Percentiles rank a stretch among this genome's conserved stretches.
phyloP scores from a whole-genome alignment of 1,139 yeast genomes.

The Tardiomyces depauwii region DNA sequence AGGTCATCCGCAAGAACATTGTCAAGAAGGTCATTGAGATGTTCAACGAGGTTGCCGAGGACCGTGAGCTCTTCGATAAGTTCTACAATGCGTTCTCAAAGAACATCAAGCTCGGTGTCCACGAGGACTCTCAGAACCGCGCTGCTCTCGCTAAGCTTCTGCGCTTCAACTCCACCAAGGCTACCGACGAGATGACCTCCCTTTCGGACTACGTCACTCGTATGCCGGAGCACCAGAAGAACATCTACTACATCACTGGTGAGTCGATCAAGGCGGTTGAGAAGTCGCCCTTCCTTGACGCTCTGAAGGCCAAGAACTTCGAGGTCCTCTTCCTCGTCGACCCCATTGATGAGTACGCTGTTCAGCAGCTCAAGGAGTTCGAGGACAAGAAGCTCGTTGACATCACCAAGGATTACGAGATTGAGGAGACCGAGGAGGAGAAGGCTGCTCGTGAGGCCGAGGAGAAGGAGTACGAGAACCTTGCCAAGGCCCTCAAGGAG shows the following conservation, averaged over 20 bases:
- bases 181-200: constrained; percentile 88
- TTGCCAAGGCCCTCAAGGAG: constrained; percentile 93
- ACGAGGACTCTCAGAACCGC: constrained; percentile 99
- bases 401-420: constrained; percentile 97
- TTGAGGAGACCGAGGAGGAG: constrained; percentile 98
- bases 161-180: constrained; percentile 95
- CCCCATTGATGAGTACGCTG: constrained; percentile 99
- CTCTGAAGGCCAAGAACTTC: constrained; percentile 95
- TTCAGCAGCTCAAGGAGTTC: constrained; percentile 98
- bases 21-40: constrained; percentile 98
- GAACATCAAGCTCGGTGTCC: constrained; percentile 98
- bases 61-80: constrained; percentile 95
- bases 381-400: constrained; percentile 99
- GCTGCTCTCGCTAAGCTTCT: constrained; percentile 86
- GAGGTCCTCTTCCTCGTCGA: constrained; percentile 97
- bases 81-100: constrained; percentile 97
- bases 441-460: constrained; percentile 89
- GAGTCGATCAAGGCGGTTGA: constrained; percentile 96
- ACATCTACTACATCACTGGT: constrained; percentile 98
- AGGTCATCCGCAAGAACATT: constrained; percentile 98
- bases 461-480: constrained; percentile 81
- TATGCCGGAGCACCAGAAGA: constrained; percentile 99
- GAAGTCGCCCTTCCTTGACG: constrained; percentile 98
- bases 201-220: constrained; percentile 95
- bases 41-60: constrained; percentile 98